phyloP scores from a whole-genome alignment of 208 protist genomes.

The Trypanosoma avium region DNA sequence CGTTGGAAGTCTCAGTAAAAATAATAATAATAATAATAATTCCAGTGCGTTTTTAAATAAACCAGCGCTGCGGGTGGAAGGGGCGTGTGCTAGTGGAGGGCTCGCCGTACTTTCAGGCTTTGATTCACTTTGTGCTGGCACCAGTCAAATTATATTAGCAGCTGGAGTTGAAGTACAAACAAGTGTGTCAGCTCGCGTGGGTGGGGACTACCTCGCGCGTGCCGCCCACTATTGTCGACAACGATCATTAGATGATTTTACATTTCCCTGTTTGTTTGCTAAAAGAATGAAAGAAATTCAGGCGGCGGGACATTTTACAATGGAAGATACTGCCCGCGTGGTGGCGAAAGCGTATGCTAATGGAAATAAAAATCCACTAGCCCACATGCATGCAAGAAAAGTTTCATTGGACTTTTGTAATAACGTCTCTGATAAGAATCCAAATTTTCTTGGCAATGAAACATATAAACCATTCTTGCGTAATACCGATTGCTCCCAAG shows the following conservation, averaged over 20 bases:
- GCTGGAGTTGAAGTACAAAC: slow-evolving; percentile 91
- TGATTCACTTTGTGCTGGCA: slow-evolving; percentile 63
- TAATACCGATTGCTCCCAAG: slow-evolving; percentile 88
- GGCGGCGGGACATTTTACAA: slow-evolving; percentile 73
- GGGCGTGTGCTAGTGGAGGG: slow-evolving; percentile 89
- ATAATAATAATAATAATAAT: too few relatives aligned
- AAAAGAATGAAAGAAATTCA: slow-evolving; percentile 82
- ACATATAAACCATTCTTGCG: slow-evolving; percentile 83
- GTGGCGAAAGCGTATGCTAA: slow-evolving; percentile 90
- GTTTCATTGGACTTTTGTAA: slow-evolving; percentile 69
- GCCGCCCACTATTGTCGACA: slow-evolving; percentile 86
- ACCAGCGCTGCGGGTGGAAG: slow-evolving; percentile 84
- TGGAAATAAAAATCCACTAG: slow-evolving; percentile 87
- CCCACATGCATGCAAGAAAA: slow-evolving; percentile 86
- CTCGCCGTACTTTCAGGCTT: slow-evolving; percentile 62
- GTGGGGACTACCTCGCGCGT: slow-evolving; percentile 89
- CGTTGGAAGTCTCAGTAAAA: slow-evolving; percentile 45
- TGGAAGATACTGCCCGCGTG: slow-evolving; percentile 85
- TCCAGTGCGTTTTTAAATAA: slow-evolving; percentile 56
- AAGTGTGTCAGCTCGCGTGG: slow-evolving; percentile 72
- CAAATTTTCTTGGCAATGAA: slow-evolving; percentile 83
- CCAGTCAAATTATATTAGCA: slow-evolving; percentile 64
- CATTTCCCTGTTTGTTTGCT: slow-evolving; percentile 91
- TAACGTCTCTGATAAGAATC: slow-evolving; percentile 55
- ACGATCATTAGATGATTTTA: slow-evolving; percentile 90